Evolutionary conservation across 2,329 filamentous ascomycete genomes (phyloP), one percentile per base, ranked within the genome.

Genomic region (Beauveria varroae): DNA sequence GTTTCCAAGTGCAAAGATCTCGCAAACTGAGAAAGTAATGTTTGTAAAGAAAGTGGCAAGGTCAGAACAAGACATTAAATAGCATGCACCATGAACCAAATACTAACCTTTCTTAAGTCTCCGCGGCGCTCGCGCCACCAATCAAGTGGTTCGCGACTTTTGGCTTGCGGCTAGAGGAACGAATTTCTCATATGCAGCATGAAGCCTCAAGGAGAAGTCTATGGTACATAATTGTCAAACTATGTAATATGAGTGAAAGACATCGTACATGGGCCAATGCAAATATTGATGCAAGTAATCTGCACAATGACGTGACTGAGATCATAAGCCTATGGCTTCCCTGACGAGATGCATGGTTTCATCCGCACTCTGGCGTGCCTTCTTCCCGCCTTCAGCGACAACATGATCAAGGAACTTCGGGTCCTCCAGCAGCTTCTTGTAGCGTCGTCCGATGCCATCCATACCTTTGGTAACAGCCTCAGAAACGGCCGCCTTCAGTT

Each of bases 121-220:
- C 40, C 79, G 89, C 44, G 88, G 89, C 8, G 78, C 82, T 1
- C 79, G 82, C 64, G 75, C 79, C 55, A 90, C 88, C 3, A 89
- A 87, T 64, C 81, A 86, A 60, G 78, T 89, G 1, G 83, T 90
- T 3, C 81, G 84, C 62, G 86, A 90, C 34, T 91, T 91, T 69
- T 92, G 87, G 86, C 74, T 90, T n/a, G 78, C 81, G 2, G 87
- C 86, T 64, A 78, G 88, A 63, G 83, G 83, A 7, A 79, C 80
- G 0, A 84, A 77, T 67, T 87, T 86, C 71, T 77, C 83, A 9
- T 87, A 87, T 72, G 80, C 77, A 54, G 86, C 84, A 50, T 86
- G 67, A 68, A 57, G 49, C 18, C 7, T 22, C 2, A 14, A 28
- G 41, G 30, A 16, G 26, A 7, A 34, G 8, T 10, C 10, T 12